Conservation (phyloP, 768 basidiomycete species). For the Mycena pura region DNA sequence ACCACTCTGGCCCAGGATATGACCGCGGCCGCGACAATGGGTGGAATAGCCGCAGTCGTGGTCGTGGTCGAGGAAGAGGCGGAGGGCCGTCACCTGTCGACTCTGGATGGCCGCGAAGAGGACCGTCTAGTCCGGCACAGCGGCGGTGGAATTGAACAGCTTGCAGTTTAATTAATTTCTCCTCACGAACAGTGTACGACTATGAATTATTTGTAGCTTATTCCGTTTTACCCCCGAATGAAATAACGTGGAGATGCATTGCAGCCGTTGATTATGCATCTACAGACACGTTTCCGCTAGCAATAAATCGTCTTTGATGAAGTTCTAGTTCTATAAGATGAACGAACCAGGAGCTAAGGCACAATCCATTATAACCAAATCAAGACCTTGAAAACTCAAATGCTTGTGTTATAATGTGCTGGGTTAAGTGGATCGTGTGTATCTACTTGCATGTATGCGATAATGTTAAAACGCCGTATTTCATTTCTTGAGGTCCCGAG, state of each 20-base stretch:
- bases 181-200: not conserved
- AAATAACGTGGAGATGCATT: no score
- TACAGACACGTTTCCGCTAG: no score
- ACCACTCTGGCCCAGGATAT: conserved; percentile 31
- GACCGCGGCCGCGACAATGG: conserved; percentile 40
- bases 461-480: conserved; percentile 1
- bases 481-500: conserved; percentile 13
- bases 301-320: no score
- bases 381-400: no score
- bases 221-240: no score
- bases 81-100: conserved; percentile 53
- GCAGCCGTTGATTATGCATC: no score
- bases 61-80: conserved; percentile 40
- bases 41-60: conserved; percentile 38
- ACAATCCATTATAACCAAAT: no score
- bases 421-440: not conserved
- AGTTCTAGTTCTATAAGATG: no score
- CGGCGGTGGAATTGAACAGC: conserved; percentile 24
- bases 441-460: not conserved
- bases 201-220: conserved; percentile 23
- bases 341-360: no score
- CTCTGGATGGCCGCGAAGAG: conserved; percentile 62
- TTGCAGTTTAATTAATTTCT: not conserved
- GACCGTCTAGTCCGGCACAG: conserved; percentile 32
- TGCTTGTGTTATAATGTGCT: not conserved